Evolutionary conservation across 805 yeast genomes (phyloP).

Genomic region (Teunomyces tritomae): DNA sequence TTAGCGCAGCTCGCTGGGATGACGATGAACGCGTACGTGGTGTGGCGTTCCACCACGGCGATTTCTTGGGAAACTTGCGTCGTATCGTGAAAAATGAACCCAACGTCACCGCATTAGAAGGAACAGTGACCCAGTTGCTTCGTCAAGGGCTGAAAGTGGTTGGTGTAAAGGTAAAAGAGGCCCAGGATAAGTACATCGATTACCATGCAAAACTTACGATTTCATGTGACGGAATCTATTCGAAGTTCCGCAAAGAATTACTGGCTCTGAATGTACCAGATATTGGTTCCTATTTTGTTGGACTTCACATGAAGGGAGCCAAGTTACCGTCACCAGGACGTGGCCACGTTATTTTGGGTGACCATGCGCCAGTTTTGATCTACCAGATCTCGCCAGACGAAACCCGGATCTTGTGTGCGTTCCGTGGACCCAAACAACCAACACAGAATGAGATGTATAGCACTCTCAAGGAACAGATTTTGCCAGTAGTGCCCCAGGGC

Average conservation of each 20-base stretch:
- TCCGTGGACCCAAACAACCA: constrained; percentile 64
- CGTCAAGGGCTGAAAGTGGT: constrained; percentile 53
- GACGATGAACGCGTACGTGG: constrained; percentile 60
- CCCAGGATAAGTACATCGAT: constrained; percentile 11
- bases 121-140: constrained; percentile 70
- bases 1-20: constrained; percentile 55
- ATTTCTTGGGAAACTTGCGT: constrained; percentile 75
- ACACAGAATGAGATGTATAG: constrained; percentile 65
- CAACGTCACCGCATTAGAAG: constrained; percentile 78
- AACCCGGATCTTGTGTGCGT: constrained; percentile 88
- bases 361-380: constrained; percentile 82
- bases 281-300: constrained; percentile 83
- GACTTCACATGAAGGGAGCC: constrained; percentile 72
- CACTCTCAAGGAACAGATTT: constrained; percentile 60
- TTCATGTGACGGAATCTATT: constrained; percentile 91
- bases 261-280: constrained; percentile 59
- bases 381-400: constrained; percentile 84
- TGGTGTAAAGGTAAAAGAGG: constrained; percentile 67
- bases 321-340: constrained; percentile 68
- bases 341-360: constrained; percentile 88
- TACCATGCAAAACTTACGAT: constrained; percentile 65
- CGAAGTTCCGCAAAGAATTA: constrained; percentile 81
- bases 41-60: constrained; percentile 91
- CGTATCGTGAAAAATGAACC: constrained; percentile 62
- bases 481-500: constrained; percentile 64